Base-by-base conservation (phyloP, 2,329 filamentous ascomycete genomes). In the Fusarium hostae region DNA sequence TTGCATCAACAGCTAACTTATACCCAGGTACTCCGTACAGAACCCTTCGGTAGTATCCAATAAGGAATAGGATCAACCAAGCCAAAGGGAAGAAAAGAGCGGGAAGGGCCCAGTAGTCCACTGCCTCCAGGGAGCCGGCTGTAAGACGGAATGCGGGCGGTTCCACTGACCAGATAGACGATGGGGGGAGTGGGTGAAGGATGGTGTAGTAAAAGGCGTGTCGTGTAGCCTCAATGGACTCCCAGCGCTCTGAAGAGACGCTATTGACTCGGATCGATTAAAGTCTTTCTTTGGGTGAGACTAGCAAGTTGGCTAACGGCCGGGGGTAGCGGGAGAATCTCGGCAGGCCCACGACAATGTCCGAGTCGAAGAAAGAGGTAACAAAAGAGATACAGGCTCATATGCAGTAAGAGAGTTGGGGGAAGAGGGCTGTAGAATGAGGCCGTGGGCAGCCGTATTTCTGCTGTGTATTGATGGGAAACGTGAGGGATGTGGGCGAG, bases 1-100 rank as follows among this genome's bases (percentile, higher is more conserved):
- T 71, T 73, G 66, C 72, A 66, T 77, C 75, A 63, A 75, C 66
- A 67, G 62, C 60, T 66, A 74, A 67, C 74, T 76, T 76, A 74
- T 68, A 66, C 66, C 70, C 61, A 68, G 65, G 69, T 48, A 56
- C 64, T 60, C 66, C 60, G 58, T 63, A 55, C 54, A 50, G 44
- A 61, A 48, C 52, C 47, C 58, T 67, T 52, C 26, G 16, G 54
- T 51, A 61, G 41, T 45, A 44, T 59, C 74, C 72, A 74, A 74
- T 75, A 34, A 43, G 59, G 63, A 63, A 59, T 51, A 56, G 51
- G 57, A 70, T 70, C 59, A 58, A 40, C 64, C 59, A 60, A 62
- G 66, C 68, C 63, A 57, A 70, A 68, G 66, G 71, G 59, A 61
- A 70, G 57, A 63, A 66, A 66, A 52, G 55, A 64, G 48, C 47